Evolutionary conservation across 345 rosid genomes (phyloP), one percentile per base, ranked within the genome.

Genomic region (Populus tremula): DNA sequence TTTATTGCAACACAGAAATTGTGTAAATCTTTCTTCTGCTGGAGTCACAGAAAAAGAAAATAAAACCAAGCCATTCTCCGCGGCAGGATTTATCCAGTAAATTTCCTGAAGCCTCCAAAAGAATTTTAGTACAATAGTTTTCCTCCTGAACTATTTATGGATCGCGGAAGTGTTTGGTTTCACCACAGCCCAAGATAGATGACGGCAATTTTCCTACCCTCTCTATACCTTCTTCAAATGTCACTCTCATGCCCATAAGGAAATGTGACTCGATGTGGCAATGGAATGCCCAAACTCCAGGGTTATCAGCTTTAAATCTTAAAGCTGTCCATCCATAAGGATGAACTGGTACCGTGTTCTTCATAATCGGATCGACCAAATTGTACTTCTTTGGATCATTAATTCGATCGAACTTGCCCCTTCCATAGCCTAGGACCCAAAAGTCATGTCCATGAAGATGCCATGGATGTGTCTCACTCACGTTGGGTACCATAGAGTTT

Each of bases 391-490:
- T 82, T 0, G 86, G 81, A 65, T 94, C 94, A 13, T 80, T 84
- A 12, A 29, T 16, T 50, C 77, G 54, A 64, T 92, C 81, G 35
- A 90, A 94, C 72, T 92, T 89, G 1, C 97, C 96, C 16, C 67
- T 73, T 6, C 97, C 97, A 4, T 91, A 87, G 0, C 95, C 91
- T 0, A 94, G 65, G 7, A 91, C 95, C 98, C 95, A 93, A 70
- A 92, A 93, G 82, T 92, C 97, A 75, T 92, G 97, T 38, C 97
- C 97, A 35, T 92, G 97, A 2, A 92, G 83, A 85, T 91, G 98
- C 98, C 96, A 85, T 0, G 96, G 89, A 72, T 94, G 98, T 2
- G 97, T 94, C 85, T 88, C 97, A 38, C 96, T 91, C 25, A 74
- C 83, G 21, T 72, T 76, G 2, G 0, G 0, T 0, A 0, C 62